Evolutionary conservation across 192 early-diverging fungal genomes (phyloP).

Genomic region (Dispira simplex): DNA sequence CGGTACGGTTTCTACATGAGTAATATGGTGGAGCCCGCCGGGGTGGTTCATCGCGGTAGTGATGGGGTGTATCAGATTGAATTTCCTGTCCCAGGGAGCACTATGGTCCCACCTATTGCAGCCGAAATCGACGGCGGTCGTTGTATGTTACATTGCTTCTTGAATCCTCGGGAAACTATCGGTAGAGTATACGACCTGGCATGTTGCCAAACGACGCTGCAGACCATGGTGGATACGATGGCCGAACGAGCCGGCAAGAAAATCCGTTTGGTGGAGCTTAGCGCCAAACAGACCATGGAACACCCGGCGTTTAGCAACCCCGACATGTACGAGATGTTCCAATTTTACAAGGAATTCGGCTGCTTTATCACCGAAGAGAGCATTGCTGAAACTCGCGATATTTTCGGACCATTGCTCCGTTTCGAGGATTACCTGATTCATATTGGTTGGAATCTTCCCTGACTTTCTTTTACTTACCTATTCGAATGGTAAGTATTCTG

Average conservation of each 20-base stretch:
- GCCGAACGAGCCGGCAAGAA: not conserved
- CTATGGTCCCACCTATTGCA: not conserved
- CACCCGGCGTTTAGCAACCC: not conserved
- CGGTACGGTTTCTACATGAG: not conserved
- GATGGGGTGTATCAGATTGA: not conserved
- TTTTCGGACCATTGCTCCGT: too few relatives aligned
- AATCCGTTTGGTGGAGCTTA: not conserved
- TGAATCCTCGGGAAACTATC: not conserved
- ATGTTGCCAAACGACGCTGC: not conserved
- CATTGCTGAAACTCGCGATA: too few relatives aligned
- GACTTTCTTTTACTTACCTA: not conserved
- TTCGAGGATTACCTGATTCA: too few relatives aligned
- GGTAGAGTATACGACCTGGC: constrained; percentile 1
- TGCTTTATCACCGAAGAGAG: not conserved
- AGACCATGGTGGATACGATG: not conserved
- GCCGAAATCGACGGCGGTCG: not conserved
- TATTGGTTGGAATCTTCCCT: too few relatives aligned
- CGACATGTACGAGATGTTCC: not conserved
- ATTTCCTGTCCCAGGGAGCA: not conserved
- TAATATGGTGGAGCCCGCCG: not conserved
- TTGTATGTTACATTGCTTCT: not conserved
- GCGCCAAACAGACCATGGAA: not conserved
- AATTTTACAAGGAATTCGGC: not conserved
- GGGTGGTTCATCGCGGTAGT: not conserved
- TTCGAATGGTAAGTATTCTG: not conserved